phyloP scores from a whole-genome alignment of 148 eudicot species.

The Persicaria maculosa region DNA sequence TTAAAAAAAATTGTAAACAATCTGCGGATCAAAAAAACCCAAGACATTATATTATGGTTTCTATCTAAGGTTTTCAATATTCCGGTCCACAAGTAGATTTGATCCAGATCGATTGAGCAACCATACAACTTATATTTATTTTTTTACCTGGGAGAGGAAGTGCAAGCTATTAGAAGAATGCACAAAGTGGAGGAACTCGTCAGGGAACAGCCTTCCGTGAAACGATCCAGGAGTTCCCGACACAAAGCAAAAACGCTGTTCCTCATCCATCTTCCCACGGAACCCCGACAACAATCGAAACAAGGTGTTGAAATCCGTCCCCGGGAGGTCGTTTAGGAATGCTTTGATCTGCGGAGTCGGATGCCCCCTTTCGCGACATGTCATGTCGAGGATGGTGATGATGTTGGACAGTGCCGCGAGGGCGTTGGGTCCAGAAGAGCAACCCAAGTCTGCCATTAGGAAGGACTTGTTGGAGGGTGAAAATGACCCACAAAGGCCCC shows the following conservation, averaged over 20 bases:
- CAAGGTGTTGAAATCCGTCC: constrained; percentile 47
- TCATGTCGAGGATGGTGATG: not conserved
- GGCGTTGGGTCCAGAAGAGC: constrained; percentile 13
- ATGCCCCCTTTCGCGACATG: not conserved
- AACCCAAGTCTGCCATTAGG: constrained; percentile 5
- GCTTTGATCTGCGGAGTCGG: constrained; percentile 4
- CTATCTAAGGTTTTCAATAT: too few relatives aligned
- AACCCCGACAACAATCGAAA: constrained; percentile 26
- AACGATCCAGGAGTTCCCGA: constrained; percentile 16
- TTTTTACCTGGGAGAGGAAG: constrained; percentile 17
- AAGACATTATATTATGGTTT: too few relatives aligned
- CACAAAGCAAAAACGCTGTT: not conserved
- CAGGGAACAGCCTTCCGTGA: constrained; percentile 16
- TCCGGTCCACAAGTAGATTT: too few relatives aligned
- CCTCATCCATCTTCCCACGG: constrained; percentile 13
- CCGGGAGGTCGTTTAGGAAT: constrained; percentile 29
- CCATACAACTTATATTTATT: too few relatives aligned
- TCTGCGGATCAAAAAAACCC: too few relatives aligned
- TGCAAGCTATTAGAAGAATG: constrained; percentile 14
- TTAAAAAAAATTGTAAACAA: too few relatives aligned
- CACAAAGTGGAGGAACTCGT: constrained; percentile 12
- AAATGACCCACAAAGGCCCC: not conserved
- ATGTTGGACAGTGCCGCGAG: not conserved
- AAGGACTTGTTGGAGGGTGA: not conserved
- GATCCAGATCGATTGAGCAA: not conserved